phyloP scores from a whole-genome alignment of 768 basidiomycete genomes.

The Phallus indusiatus region DNA sequence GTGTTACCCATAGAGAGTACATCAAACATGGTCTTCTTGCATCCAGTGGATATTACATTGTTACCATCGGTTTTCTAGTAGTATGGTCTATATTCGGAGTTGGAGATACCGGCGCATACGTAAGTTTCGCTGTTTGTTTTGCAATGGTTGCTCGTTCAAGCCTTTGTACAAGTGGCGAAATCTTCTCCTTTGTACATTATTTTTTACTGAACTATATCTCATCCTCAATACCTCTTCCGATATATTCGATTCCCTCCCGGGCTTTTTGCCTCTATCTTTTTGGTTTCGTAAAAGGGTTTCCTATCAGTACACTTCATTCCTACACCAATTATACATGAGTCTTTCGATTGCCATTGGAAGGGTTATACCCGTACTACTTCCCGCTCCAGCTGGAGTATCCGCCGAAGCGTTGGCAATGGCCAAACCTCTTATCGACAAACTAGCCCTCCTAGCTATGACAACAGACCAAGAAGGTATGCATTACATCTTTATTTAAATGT shows the following conservation, averaged over 20 bases:
- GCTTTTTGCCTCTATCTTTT: conserved; percentile 20
- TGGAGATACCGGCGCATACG: conserved; percentile 52
- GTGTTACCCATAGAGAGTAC: conserved; percentile 61
- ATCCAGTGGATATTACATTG: conserved; percentile 58
- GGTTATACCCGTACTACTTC: conserved; percentile 60
- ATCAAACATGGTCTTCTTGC: conserved; percentile 54
- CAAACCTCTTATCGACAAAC: conserved; percentile 26
- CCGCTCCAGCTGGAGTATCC: conserved; percentile 24
- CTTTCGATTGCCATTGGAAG: conserved; percentile 61
- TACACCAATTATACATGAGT: conserved; percentile 72
- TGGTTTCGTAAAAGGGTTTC: conserved; percentile 36
- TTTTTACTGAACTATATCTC: conserved; percentile 55
- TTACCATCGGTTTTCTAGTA: conserved; percentile 45
- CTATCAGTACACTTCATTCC: conserved; percentile 68
- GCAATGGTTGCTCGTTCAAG: conserved; percentile 9
- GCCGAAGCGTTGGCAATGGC: conserved; percentile 24
- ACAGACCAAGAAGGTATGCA: conserved; percentile 48
- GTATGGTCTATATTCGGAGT: conserved; percentile 55
- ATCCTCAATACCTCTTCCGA: conserved; percentile 48
- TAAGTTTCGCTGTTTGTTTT: conserved; percentile 29
- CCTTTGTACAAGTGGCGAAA: conserved; percentile 59
- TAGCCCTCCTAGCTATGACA: conserved; percentile 31
- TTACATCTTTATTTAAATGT: background rate
- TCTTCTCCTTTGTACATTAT: conserved; percentile 51
- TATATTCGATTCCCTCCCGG: conserved; percentile 18